Evolutionary conservation across 169 alveolate species (phyloP), one percentile per base, ranked within the genome.

Genomic region (Eimeria necatrix): DNA sequence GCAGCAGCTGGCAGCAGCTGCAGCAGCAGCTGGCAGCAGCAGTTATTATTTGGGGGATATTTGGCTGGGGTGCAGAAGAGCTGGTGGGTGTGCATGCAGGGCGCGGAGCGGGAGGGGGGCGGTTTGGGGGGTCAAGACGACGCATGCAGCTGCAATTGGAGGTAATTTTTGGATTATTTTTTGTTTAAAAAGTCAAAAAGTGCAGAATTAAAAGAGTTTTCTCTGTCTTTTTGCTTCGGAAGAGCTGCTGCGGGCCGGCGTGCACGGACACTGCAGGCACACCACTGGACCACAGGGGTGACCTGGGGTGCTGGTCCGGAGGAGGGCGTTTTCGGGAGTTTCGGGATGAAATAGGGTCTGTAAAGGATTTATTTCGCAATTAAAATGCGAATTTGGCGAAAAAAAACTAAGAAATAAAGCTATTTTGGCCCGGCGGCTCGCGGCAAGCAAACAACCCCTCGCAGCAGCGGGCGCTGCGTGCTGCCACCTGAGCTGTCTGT

Each of bases 241-340:
- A 6, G n/a, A 20, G 4, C n/a, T 14, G 24, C 4, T 20, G 73
- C n/a, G n/a, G n/a, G n/a, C n/a, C n/a, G n/a, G 73, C n/a, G 4
- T 61, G 73, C 16, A 26, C 73, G n/a, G 4, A 61, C 73, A 61
- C 73, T 26, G 73, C 24, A 61, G 73, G 73, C 73, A n/a, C n/a
- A n/a, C n/a, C n/a, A n/a, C n/a, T n/a, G n/a, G n/a, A n/a, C n/a
- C 73, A 61, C 12, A 18, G 73, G 73, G 14, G 20, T 61, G 32
- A 61, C 73, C n/a, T 18, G 73, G 4, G 73, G 73, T 7, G 24
- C 32, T 61, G 24, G 16, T 4, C n/a, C 32, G 32, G 64, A 53
- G 64, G 20, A 3, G 12, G 6, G n/a, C n/a, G 4, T 61, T 61
- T 61, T 61, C n/a, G 12, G 73, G 24, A 18, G 12, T 6, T 61